These are phyloP conservation scores for Skeletonema costatum DNA, from an alignment of 108 stramenopile genomes.

Conservation along the genomic window DNA sequence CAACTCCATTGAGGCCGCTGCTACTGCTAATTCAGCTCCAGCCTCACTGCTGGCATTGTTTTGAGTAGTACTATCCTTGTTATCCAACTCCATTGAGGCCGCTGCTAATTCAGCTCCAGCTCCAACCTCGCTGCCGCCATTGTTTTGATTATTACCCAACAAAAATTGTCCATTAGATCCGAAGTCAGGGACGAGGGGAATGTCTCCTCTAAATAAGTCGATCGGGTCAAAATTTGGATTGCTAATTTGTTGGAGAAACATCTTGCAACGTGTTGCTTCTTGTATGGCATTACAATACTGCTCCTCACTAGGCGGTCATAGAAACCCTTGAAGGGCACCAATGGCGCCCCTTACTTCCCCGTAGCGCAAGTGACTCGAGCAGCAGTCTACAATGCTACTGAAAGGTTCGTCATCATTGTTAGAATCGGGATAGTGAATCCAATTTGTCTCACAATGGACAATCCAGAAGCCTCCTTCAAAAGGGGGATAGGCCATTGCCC, in stretches of 20 bases:
- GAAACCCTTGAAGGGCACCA: background rate
- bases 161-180: too few species aligned
- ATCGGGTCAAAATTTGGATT: too few species aligned
- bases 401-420: background rate
- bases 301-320: slow-evolving; percentile 7
- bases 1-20: too few species aligned
- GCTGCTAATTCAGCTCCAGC: background rate
- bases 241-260: background rate
- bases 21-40: background rate
- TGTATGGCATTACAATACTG: slow-evolving; percentile 5
- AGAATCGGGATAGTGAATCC: slow-evolving; percentile 3
- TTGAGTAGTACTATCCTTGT: too few species aligned
- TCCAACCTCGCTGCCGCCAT: too few species aligned
- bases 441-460: slow-evolving; percentile 16
- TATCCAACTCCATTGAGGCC: too few species aligned
- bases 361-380: background rate
- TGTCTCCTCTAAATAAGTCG: too few species aligned
- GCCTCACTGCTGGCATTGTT: background rate
- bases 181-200: too few species aligned
- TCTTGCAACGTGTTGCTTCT: background rate
- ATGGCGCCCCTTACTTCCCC: background rate
- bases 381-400: background rate
- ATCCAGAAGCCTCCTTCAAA: slow-evolving; percentile 3
- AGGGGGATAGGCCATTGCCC: background rate
- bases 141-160: too few species aligned